Evolutionary conservation across 2,329 filamentous ascomycete genomes (phyloP), one percentile per base, ranked within the genome.

Genomic region (Pyrenochaeta sp.): DNA sequence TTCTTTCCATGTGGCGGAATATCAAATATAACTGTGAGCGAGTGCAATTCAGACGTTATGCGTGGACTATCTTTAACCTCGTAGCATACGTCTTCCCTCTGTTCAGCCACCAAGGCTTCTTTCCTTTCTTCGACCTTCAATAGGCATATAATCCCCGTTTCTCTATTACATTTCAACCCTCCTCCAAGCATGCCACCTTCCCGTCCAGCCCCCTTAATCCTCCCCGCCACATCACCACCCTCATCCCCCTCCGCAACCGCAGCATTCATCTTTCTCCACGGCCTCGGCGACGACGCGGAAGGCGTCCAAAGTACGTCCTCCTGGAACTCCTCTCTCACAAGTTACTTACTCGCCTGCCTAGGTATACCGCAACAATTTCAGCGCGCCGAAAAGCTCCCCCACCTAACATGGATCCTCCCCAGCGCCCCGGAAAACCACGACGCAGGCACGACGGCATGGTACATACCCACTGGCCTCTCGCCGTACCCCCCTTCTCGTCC

Each of bases 401-500:
- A 78, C 54, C 61, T 79, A 51, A 67, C 71, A 34, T 81, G 77
- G 77, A 63, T 79, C 27, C 70, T 81, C 19, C 78, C 79, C 10
- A 79, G 77, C 41, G 77, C 78, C 3, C 65, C 70, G 28, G 68
- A 76, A 26, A 74, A 79, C 53, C 72, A 67, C 42, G 75, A 79
- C 31, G 66, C 75, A 11, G 72, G 71, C 51, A 62, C 72, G 17
- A 75, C 70, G 45, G 78, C 75, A 14, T 81, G 75, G 78, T 79
- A 72, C 61, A 67, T 63, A 14, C 77, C 72, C 1, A 73, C 68
- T 10, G 53, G 50, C 13, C 68, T 75, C 51, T 67, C 60, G n/a
- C 71, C 72, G 27, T 73, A 71, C 38, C 70, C 68, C 30, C 61
- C 68, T 7, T 67, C 65, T 7, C 63, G 74, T 7, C 72, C 72